Evolutionary conservation across 257 asterid species (phyloP), one percentile per base, ranked within the genome.

Genomic region (Leptodermis oblonga): DNA sequence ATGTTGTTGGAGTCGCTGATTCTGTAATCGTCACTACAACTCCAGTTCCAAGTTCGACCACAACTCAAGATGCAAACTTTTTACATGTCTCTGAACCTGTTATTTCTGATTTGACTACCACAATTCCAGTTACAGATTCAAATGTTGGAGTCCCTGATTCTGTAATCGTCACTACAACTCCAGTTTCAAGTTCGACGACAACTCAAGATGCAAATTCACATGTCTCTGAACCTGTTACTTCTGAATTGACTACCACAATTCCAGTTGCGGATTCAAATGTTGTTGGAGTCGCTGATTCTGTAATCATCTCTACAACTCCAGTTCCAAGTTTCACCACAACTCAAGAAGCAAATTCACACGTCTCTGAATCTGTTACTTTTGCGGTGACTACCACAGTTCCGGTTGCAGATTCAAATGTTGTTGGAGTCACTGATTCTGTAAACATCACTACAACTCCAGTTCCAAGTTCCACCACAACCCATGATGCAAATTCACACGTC

Each of bases 211-310:
- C 65, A 20, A n/a, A 53, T 42, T 63, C 56, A 4, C 7, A 5
- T 37, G 56, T 64, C 46, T 48, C 56, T 5, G 6, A 11, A 5
- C n/a, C 28, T 45, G 2, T 28, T 25, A 71, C 25, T 51, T 5
- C 54, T 55, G 46, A 55, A 55, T 4, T 45, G 55, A 42, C 33
- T 41, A 22, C 48, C 20, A 34, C 49, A 6, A 28, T 14, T 26
- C 23, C 49, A 4, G 67, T 22, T 31, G 30, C 59, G 20, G 31
- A 65, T 56, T 7, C 45, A 11, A 45, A 23, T 20, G 73, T 23
- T 36, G 26, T 31, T 20, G 78, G 77, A 74, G 59, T 82, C 49
- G 33, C 33, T 23, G 9, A 25, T 56, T 4, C 75, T 23, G 45
- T 7, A 11, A 56, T 5, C 36, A 11, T 36, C 15, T 10, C 28